Conservation (phyloP, 139 green algal species). For the Coelastrella sp. region DNA sequence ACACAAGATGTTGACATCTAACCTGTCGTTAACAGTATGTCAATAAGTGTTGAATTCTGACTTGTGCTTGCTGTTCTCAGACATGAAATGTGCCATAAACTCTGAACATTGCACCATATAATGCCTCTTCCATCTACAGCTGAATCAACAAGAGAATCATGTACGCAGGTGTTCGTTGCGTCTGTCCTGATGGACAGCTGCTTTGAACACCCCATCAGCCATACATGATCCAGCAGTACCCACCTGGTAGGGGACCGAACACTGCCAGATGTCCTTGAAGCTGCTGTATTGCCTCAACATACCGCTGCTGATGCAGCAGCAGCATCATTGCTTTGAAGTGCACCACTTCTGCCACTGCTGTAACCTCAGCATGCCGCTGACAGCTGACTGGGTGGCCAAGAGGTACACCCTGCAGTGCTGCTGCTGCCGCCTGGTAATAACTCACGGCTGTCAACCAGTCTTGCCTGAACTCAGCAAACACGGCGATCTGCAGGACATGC, state of each 20-base stretch:
- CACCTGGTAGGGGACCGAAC: slow-evolving; percentile 52
- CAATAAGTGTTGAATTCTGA: not conserved
- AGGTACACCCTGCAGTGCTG: slow-evolving; percentile 44
- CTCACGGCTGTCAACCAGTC: slow-evolving; percentile 65
- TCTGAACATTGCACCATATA: too few relatives aligned
- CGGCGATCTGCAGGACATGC: slow-evolving; percentile 61
- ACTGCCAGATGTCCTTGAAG: slow-evolving; percentile 50
- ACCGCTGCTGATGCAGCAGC: slow-evolving; percentile 61
- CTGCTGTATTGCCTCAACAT: slow-evolving; percentile 61
- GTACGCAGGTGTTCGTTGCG: too few relatives aligned
- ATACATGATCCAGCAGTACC: too few relatives aligned
- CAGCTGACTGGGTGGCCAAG: slow-evolving; percentile 29
- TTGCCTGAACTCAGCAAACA: slow-evolving; percentile 69
- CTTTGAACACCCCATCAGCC: too few relatives aligned
- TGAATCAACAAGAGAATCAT: too few relatives aligned
- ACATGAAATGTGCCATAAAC: too few relatives aligned
- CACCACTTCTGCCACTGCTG: slow-evolving; percentile 58
- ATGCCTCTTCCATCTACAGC: too few relatives aligned
- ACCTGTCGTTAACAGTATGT: too few relatives aligned
- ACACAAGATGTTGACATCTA: not conserved
- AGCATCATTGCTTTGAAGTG: slow-evolving; percentile 75
- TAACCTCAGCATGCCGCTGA: slow-evolving; percentile 49
- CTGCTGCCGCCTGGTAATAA: slow-evolving; percentile 64
- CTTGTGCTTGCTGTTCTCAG: not conserved
- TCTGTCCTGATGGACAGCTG: too few relatives aligned